Evolutionary conservation across 2,329 filamentous ascomycete genomes (phyloP), one percentile per base, ranked within the genome.

Genomic region (Acephala macrosclerotiorum): DNA sequence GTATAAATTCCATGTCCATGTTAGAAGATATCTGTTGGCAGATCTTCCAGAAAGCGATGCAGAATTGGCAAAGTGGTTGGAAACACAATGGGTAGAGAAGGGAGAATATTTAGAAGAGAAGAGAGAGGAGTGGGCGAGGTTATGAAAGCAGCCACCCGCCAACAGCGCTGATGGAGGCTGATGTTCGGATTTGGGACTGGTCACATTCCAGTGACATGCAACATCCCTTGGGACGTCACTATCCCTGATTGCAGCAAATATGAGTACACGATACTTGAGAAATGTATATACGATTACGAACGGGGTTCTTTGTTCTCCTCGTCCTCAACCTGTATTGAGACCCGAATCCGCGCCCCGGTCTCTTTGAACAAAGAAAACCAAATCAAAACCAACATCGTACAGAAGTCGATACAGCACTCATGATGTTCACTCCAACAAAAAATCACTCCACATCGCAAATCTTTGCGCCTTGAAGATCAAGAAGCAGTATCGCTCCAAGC

Each of bases 81-180:
- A 87, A 75, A 75, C 80, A 62, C 73, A 81, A 42, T 86, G 83
- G 84, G 71, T 85, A 29, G 82, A 84, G 71, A 87, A 86, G 73
- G 84, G 83, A 2, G 76, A 82, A 63, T 84, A 80, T 78, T 74
- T 87, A 33, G 83, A 85, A 64, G 73, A 67, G 47, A 80, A 81
- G 71, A 79, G 78, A 66, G 70, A 74, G 22, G 77, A 82, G 71
- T 84, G 81, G 81, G 74, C 75, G 4, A 72, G 68, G 20, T 25
- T 12, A 49, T 49, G 45, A 49, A 49, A 49, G 20, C 45, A 49
- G 45, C 6, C 6, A 42, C 18, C 29, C 29, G 29, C 29, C 9
- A 9, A 5, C 9, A 9, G 49, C 29, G 29, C 29, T 33, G 29
- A 5, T 33, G 29, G 49, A 55, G 49, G 49, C 49, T 55, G 49